phyloP scores from a whole-genome alignment of 148 eudicot genomes.

The Vaccinium myrtillus region DNA sequence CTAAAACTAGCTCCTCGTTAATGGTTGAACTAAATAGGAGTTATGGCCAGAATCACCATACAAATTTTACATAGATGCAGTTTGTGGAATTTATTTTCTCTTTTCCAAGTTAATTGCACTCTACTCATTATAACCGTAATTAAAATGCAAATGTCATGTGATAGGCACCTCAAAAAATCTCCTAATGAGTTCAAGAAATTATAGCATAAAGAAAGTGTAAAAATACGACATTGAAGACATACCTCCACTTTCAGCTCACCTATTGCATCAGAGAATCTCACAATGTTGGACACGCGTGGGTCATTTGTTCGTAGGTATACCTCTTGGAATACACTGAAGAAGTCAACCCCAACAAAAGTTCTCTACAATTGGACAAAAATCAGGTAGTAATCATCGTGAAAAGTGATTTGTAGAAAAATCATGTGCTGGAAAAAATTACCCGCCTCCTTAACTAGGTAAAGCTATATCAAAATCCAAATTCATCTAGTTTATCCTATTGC shows the following conservation, averaged over 20 bases:
- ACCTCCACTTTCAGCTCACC: conserved; percentile 99
- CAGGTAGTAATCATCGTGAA: background rate
- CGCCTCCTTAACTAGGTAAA: background rate
- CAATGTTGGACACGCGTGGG: conserved; percentile 94
- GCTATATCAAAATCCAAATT: background rate
- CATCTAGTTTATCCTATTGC: background rate
- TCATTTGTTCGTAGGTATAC: conserved; percentile 68
- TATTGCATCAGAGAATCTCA: conserved; percentile 77
- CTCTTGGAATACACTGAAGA: conserved; percentile 93
- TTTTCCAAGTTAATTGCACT: background rate
- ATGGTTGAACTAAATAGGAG: background rate
- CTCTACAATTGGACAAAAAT: conserved; percentile 46
- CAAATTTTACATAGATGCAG: background rate
- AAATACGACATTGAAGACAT: conserved; percentile 7
- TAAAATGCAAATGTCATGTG: background rate
- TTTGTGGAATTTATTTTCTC: background rate
- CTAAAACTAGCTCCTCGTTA: background rate
- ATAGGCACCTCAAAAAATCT: conserved; percentile 11
- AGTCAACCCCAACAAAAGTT: conserved; percentile 93
- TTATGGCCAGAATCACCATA: background rate
- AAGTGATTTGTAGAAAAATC: background rate
- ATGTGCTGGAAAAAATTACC: background rate
- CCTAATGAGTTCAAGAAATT: background rate
- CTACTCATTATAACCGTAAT: background rate
- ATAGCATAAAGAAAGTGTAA: background rate